phyloP scores from a whole-genome alignment of 2,329 filamentous ascomycete species.

The Penicillium fuscoglaucum region DNA sequence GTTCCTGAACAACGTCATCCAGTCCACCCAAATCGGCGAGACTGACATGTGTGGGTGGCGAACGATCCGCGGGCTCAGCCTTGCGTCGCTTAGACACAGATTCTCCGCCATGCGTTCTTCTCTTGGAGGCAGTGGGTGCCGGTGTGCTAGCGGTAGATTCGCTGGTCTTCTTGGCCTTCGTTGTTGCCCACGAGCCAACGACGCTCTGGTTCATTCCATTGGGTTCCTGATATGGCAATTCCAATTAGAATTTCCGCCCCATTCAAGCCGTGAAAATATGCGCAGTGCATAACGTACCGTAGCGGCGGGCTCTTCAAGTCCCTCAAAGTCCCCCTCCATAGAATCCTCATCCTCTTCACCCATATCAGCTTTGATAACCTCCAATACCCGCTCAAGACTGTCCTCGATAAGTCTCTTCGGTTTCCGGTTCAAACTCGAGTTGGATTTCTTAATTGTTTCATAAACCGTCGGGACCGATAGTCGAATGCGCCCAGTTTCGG shows the following conservation, averaged over 20 bases:
- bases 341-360: conserved; percentile 56
- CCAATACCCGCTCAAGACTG: conserved; percentile 77
- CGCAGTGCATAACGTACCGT: conserved; percentile 33
- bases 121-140: conserved; percentile 45
- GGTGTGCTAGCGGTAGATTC: conserved; percentile 28
- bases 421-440: conserved; percentile 79
- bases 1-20: conserved; percentile 66
- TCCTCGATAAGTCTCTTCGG: conserved; percentile 82
- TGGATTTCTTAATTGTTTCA: conserved; percentile 77
- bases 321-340: conserved; percentile 53
- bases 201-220: conserved; percentile 69
- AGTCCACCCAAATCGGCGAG: conserved; percentile 75
- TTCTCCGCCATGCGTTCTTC: conserved; percentile 65
- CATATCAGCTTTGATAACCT: conserved; percentile 67
- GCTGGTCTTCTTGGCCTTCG: conserved; percentile 37
- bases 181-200: conserved; percentile 57
- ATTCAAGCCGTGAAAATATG: background rate
- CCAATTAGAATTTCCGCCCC: background rate
- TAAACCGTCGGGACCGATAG: conserved; percentile 67
- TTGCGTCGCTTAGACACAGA: conserved; percentile 67
- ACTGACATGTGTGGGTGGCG: conserved; percentile 66
- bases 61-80: conserved; percentile 58
- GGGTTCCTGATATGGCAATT: conserved; percentile 42
- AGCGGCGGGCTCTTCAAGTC: conserved; percentile 43
- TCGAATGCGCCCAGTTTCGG: conserved; percentile 50